phyloP scores from a whole-genome alignment of 192 early-diverging fungal genomes.

The Radiomyces spectabilis region DNA sequence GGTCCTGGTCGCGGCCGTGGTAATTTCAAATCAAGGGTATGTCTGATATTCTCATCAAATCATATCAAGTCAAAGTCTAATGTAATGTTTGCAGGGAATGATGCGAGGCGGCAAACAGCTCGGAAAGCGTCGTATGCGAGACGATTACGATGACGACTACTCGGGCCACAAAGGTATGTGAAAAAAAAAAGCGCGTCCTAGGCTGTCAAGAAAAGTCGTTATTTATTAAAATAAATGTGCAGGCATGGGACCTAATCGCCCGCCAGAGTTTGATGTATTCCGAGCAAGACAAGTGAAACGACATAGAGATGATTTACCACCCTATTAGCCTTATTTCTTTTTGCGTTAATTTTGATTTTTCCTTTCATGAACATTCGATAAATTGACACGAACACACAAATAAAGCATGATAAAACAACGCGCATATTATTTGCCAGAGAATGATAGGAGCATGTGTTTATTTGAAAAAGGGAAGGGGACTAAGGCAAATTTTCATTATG shows the following conservation, averaged over 20 bases:
- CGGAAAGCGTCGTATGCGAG: constrained; percentile 34
- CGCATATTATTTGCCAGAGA: no score
- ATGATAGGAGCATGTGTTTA: no score
- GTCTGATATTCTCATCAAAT: no score
- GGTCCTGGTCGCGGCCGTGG: constrained; percentile 3
- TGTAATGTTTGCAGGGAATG: neutral
- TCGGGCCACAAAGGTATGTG: constrained; percentile 8
- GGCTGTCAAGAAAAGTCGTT: neutral
- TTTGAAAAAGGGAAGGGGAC: no score
- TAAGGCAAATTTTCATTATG: no score
- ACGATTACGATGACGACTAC: constrained; percentile 39
- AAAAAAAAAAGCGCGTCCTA: neutral
- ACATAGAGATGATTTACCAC: constrained; percentile 26
- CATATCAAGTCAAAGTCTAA: neutral
- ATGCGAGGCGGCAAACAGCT: constrained; percentile 14
- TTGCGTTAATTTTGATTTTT: neutral
- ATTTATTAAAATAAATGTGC: neutral
- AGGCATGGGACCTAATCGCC: constrained; percentile 44
- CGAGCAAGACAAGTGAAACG: constrained; percentile 35
- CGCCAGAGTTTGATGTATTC: constrained; percentile 50
- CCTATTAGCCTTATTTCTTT: constrained; percentile 3
- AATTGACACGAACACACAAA: neutral
- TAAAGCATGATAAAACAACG: neutral
- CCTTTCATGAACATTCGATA: neutral
- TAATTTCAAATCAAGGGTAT: constrained; percentile 23